Percentiles rank a stretch among this genome's conserved stretches.
Conservation (phyloP, 2,329 filamentous ascomycete genomes). For the Aspergillus novofumigatus region DNA sequence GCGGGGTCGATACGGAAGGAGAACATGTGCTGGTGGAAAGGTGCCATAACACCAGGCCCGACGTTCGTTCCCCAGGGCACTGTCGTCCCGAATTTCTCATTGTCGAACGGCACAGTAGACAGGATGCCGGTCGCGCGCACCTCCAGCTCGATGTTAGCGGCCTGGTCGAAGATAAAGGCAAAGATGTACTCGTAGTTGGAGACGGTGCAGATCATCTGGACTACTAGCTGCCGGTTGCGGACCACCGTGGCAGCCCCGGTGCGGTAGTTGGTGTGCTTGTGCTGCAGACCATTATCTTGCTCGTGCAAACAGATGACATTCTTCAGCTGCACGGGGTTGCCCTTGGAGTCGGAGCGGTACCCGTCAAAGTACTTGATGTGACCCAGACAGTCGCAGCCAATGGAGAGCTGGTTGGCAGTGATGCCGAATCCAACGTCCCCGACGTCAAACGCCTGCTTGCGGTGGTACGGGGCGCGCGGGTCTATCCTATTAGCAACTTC, state of each 20-base stretch:
- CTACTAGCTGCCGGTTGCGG: constrained; percentile 62
- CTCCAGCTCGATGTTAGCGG: constrained; percentile 64
- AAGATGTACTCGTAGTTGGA: constrained; percentile 72
- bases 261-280: constrained; percentile 71
- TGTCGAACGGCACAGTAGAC: constrained; percentile 63
- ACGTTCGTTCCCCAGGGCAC: constrained; percentile 68
- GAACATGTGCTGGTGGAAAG: constrained; percentile 75
- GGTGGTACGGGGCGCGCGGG: constrained; percentile 64
- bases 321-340: constrained; percentile 54
- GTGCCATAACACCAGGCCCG: constrained; percentile 64
- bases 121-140: constrained; percentile 66
- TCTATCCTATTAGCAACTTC: constrained; percentile 34
- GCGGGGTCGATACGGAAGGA: constrained; percentile 61
- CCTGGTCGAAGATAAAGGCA: constrained; percentile 68
- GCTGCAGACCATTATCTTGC: constrained; percentile 65
- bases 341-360: constrained; percentile 56
- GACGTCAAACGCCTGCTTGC: constrained; percentile 67
- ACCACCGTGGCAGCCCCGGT: constrained; percentile 60
- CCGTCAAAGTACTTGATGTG: constrained; percentile 65
- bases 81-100: constrained; percentile 50
- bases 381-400: constrained; percentile 68
- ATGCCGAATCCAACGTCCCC: constrained; percentile 65
- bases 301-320: constrained; percentile 69
- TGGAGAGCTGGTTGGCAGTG: constrained; percentile 64
- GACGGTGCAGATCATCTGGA: constrained; percentile 68